phyloP scores from a whole-genome alignment of 306 rosid species.

The Benincasa hispida region DNA sequence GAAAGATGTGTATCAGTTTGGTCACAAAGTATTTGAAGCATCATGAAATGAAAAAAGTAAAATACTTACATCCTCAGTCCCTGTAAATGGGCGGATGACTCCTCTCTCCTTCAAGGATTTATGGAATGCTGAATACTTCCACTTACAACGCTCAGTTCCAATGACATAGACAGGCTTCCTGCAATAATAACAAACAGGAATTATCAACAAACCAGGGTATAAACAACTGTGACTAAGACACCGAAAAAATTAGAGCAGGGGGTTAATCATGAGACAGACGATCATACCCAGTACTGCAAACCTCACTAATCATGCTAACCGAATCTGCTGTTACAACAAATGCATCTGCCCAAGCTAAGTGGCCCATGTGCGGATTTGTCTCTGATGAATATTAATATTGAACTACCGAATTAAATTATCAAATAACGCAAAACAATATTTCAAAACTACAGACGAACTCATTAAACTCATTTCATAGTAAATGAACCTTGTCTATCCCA shows the following conservation, averaged over 20 bases:
- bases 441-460: not conserved
- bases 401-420: not conserved
- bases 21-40: not conserved
- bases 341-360: constrained; percentile 92
- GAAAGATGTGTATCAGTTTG: not conserved
- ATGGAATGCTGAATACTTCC: constrained; percentile 81
- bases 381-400: constrained; percentile 28
- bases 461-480: not conserved
- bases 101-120: constrained; percentile 62
- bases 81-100: constrained; percentile 74
- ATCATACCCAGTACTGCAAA: constrained; percentile 94
- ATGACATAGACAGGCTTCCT: constrained; percentile 82
- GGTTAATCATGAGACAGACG: not conserved
- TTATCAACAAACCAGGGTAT: not conserved
- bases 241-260: not conserved
- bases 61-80: constrained; percentile 81
- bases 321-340: constrained; percentile 93
- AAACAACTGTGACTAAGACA: not conserved
- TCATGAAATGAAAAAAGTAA: not conserved
- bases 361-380: constrained; percentile 79
- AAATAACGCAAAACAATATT: not conserved
- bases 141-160: constrained; percentile 73
- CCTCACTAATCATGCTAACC: constrained; percentile 83
- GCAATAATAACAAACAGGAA: not conserved
- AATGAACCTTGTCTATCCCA: constrained; percentile 76